Base-by-base conservation (phyloP, 2,329 filamentous ascomycete species). In the Aspergillus spinulosporus region DNA sequence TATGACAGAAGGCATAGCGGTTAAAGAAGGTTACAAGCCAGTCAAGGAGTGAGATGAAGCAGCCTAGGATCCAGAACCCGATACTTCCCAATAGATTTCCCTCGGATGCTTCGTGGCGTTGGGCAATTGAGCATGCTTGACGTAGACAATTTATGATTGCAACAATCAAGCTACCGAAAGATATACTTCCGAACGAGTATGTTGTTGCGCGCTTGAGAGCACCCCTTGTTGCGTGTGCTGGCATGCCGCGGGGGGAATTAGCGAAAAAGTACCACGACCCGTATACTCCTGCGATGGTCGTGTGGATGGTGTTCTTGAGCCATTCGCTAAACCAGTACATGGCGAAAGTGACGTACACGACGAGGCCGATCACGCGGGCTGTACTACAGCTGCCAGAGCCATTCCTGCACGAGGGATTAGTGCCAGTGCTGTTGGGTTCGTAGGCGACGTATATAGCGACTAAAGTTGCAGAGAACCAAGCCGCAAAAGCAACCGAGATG, bases 291-390 rank as follows among this genome's bases (percentile, higher is more conserved):
- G 91, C 89, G 57, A 96, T 88, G 26, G 86, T 92, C 1, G 88
- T 88, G 70, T 97, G 92, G 46, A 96, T 90, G 0, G 90, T 92
- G 74, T 96, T 96, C 78, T 97, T 97, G 65, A 97, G 78, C 82
- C 89, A 93, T 72, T 97, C 93, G 1, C 89, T 88, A 62, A 96
- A 87, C 93, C 93, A 97, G 76, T 95, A 97, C 75, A 87, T 90
- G 52, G 92, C 88, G 67, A 97, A 97, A 0, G 92, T 96, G 63
- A 92, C 83, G 71, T 95, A 97, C 14, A 88, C 89, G 4, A 96
- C 78, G 31, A 97, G 76, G 0, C 92, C 92, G 58, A 92, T 92
- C 44, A 97, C 89, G 62, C 87, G 93, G 50, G 80, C 90, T 4
- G 78, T 80, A 58, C 88, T 87, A 66, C 92, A 97, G 4, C 82